Conservation (phyloP, 192 early-diverging fungal species). For the Diversispora epigaea region DNA sequence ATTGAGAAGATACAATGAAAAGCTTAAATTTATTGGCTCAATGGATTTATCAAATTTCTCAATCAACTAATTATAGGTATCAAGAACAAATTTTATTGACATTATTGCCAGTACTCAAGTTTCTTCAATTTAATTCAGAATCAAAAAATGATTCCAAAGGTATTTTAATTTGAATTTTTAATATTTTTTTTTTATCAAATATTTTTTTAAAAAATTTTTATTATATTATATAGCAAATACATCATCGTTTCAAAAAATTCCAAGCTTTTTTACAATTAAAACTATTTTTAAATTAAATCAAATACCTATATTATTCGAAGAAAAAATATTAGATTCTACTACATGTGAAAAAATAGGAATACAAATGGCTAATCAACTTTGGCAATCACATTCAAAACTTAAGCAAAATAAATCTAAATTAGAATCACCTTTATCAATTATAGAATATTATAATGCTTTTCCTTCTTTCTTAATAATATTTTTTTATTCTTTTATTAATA, state of each 20-base stretch:
- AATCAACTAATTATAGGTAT: not conserved
- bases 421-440: not conserved
- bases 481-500: not conserved
- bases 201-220: too few species aligned
- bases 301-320: not conserved
- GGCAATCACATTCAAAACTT: not conserved
- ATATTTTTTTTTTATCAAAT: too few species aligned
- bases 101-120: not conserved
- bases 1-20: not conserved
- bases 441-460: too few species aligned
- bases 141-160: not conserved
- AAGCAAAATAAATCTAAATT: not conserved
- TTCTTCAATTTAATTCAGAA: not conserved
- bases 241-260: not conserved
- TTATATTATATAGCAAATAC: not conserved
- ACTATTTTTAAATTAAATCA: not conserved
- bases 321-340: not conserved
- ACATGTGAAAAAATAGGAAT: not conserved
- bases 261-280: not conserved
- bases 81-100: not conserved
- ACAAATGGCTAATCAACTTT: not conserved
- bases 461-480: not conserved
- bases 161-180: not conserved
- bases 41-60: not conserved
- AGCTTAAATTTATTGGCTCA: not conserved